phyloP scores from a whole-genome alignment of 768 basidiomycete species.

The Tubosaeta sp. region DNA sequence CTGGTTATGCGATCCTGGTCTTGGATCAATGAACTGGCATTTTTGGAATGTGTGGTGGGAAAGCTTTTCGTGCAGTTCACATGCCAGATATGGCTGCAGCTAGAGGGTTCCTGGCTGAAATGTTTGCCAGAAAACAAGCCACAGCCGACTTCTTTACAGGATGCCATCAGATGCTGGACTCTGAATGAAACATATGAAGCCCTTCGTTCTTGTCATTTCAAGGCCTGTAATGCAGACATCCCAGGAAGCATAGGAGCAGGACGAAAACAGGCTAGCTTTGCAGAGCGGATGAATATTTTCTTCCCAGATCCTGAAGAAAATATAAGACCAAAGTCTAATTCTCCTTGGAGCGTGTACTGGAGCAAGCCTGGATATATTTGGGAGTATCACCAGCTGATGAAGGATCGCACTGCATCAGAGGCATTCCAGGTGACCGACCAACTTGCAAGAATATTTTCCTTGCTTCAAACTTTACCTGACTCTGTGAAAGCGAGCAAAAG shows the following conservation, averaged over 20 bases:
- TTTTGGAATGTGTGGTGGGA: neutral
- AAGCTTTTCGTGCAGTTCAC: conserved; percentile 2
- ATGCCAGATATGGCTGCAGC: conserved; percentile 1
- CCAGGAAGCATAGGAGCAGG: neutral
- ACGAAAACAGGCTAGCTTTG: neutral
- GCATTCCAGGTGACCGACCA: neutral
- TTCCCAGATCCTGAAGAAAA: neutral
- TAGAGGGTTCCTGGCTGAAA: neutral
- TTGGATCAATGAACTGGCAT: neutral
- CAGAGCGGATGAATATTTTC: neutral
- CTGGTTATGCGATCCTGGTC: neutral
- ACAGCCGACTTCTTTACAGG: neutral
- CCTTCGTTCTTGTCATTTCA: neutral
- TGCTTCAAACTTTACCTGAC: neutral
- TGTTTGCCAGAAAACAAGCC: neutral
- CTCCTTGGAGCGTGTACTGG: neutral
- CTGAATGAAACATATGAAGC: neutral
- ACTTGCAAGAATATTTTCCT: neutral
- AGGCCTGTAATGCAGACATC: conserved; percentile 3
- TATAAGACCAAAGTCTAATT: neutral
- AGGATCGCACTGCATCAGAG: neutral
- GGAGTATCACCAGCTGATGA: neutral
- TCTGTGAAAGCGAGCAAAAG: neutral
- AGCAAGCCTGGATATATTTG: neutral
- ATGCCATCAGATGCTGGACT: neutral